Evolutionary conservation across 768 basidiomycete species (phyloP), one percentile per base, ranked within the genome.

Genomic region (Lepiota brunneoincarnata): DNA sequence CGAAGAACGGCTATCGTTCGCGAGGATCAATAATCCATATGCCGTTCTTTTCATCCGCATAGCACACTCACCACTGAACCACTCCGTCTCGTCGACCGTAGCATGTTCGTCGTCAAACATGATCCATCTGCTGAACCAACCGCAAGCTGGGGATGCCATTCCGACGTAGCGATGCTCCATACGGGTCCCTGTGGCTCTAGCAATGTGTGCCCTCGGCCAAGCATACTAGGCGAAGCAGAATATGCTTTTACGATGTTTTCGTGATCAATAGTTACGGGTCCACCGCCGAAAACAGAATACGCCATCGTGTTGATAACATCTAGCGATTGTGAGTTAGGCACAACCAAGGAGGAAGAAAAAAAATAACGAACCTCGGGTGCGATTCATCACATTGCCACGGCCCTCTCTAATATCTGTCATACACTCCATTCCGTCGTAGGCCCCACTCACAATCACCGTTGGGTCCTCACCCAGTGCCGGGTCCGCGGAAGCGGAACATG

Each of bases 71-170:
- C 89, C 41, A 90, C 86, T 1, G 79, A 73, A 12, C 87, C 87
- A 43, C 88, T 86, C 58, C 87, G 73, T 40, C 89, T 74, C 0
- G 87, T 86, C 0, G 84, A 79, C 50, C 83, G 75, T 28, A 91
- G 71, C 40, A 79, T 74, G 62, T 91, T 91, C 6, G 86, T 90
- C 2, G 88, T 93, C 38, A 77, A 74, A 58, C 86, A 87, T 0
- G 84, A 75, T 0, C 96, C 96, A 69, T 98, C 96, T 1, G 91
- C 83, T 5, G 88, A 84, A 5, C 87, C 90, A 12, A 87, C 80
- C 0, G 88, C 89, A 3, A 96, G 69, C 65, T 93, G 91, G 4
- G 93, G 86, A 61, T 98, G 96, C 62, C 86, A 88, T 42, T 96
- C 89, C 0, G 94, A 96, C 1, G 84, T 75, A 51, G 78, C 73